These are phyloP conservation scores for Teunomyces pallodes DNA, from an alignment of 805 yeast genomes.

Conservation along the genomic window DNA sequence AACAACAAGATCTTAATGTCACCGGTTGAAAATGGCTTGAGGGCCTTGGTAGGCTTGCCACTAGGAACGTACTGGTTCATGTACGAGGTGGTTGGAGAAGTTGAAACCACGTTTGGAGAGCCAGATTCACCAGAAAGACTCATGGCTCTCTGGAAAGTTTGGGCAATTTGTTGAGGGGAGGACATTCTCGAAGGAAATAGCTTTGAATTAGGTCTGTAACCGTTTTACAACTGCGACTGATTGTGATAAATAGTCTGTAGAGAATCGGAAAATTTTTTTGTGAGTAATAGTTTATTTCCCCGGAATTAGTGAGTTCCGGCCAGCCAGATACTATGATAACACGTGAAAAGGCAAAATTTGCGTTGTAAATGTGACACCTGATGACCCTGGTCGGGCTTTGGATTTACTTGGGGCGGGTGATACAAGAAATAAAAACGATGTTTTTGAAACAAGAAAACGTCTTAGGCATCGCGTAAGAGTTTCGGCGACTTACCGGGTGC, in stretches of 20 bases:
- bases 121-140: slow-evolving; percentile 47
- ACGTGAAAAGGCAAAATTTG: slow-evolving; percentile 3
- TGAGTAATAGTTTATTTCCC: slow-evolving; percentile 7
- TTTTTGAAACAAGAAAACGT: neutral
- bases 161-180: slow-evolving; percentile 65
- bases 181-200: slow-evolving; percentile 42
- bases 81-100: slow-evolving; percentile 79
- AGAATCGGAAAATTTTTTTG: slow-evolving; percentile 7
- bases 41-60: slow-evolving; percentile 59
- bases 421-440: neutral
- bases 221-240: neutral
- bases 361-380: neutral
- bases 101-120: slow-evolving; percentile 67
- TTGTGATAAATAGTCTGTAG: neutral
- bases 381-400: neutral
- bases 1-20: slow-evolving; percentile 88
- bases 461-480: no score
- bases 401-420: neutral
- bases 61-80: slow-evolving; percentile 51
- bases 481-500: no score
- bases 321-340: neutral
- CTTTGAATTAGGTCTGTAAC: neutral
- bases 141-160: slow-evolving; percentile 55
- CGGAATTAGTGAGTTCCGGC: slow-evolving; percentile 1
- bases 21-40: slow-evolving; percentile 94